Evolutionary conservation across 352 stramenopile genomes (phyloP).

Genomic region (Phytophthora ramorum): DNA sequence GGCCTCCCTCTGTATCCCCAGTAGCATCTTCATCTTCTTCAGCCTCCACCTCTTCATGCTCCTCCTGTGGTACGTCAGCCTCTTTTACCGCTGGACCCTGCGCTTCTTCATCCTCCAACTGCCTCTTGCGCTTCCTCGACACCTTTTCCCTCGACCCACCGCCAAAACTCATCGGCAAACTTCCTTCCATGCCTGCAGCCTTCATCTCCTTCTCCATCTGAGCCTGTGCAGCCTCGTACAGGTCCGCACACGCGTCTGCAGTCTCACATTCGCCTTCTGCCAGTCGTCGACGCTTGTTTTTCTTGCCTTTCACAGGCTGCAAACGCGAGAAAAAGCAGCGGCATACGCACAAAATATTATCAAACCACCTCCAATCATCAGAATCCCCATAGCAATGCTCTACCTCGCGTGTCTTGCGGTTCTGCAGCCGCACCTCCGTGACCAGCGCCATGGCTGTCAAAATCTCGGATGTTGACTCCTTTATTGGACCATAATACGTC

Average conservation of each 20-base stretch:
- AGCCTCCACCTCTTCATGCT: constrained; percentile 2
- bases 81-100: background rate
- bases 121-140: constrained; percentile 40
- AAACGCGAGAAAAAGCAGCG: constrained; percentile 6
- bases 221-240: constrained; percentile 63
- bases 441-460: constrained; percentile 32
- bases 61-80: background rate
- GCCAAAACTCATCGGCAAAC: constrained; percentile 71
- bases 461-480: background rate
- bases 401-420: constrained; percentile 32
- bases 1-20: background rate
- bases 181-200: constrained; percentile 55
- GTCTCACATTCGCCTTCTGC: background rate
- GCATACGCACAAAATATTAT: constrained; percentile 5
- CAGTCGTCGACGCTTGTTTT: constrained; percentile 39
- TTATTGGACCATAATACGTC: constrained; percentile 10
- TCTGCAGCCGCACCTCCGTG: constrained; percentile 34
- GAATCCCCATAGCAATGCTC: background rate
- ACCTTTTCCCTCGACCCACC: constrained; percentile 4
- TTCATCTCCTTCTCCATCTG: constrained; percentile 71
- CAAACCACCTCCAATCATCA: background rate
- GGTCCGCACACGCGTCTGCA: constrained; percentile 31
- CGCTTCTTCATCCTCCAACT: constrained; percentile 6
- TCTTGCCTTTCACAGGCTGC: constrained; percentile 22
- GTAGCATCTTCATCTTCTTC: background rate